Evolutionary conservation across 2,329 filamentous ascomycete genomes (phyloP), one percentile per base, ranked within the genome.

Genomic region (Dactylonectria macrodidyma): DNA sequence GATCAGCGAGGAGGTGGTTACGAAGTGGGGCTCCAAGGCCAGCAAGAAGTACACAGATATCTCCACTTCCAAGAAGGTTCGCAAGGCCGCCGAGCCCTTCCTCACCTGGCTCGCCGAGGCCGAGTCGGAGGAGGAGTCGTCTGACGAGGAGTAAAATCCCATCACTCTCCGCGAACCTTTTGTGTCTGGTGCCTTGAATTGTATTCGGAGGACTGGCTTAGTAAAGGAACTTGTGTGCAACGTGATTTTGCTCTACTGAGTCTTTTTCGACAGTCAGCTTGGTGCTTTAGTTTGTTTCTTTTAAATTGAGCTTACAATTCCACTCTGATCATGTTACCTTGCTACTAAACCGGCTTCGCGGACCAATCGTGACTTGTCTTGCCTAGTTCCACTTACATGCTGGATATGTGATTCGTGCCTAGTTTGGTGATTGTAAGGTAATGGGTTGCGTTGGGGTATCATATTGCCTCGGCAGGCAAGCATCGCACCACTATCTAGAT

Each of bases 1-100:
- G 62, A 86, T 97, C 76, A 91, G 88, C 59, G 96, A 99, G 85
- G 95, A 97, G 71, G 90, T 95, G 16, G 90, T 97, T 79, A 93
- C 92, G 83, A 92, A 92, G 75, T 99, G 96, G 95, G 95, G 95
- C 73, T 88, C 89, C 79, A 97, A 96, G 88, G 95, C 95, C 67
- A 97, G 94, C 90, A 98, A 97, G 92, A 98, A 98, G 87, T 98
- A 98, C 81, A 93, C 97, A 75, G 95, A 98, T 80, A 83, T 97
- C 68, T 81, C 91, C 67, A 95, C 91, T 69, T 97, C 94, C 85
- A 95, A 95, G 88, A 97, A 97, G 88, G 95, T 98, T 71, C 94
- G 95, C 85, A 95, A 97, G 87, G 93, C 94, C 73, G 95, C 96
- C 61, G 93, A 97, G 86, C 92, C 93, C 72, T 99, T 99, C 89